Conservation (phyloP, 1,139 yeast species). For the Meyerozyma sp. region DNA sequence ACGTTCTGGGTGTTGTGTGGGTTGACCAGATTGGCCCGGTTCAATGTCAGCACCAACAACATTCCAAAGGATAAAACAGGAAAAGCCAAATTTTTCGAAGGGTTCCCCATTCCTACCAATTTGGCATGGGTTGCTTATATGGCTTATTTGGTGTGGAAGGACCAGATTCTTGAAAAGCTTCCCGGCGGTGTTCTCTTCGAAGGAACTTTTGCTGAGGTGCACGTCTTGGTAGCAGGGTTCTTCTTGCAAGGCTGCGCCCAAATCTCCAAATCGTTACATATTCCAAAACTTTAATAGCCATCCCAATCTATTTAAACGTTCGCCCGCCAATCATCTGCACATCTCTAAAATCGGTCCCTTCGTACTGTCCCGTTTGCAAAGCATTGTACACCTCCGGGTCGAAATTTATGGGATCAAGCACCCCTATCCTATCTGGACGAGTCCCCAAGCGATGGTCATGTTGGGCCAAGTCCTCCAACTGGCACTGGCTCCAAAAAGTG, state of each 20-base stretch:
- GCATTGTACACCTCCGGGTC: slow-evolving; percentile 18
- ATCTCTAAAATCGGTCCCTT: slow-evolving; percentile 19
- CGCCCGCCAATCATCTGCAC: slow-evolving; percentile 16
- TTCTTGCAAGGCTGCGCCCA: slow-evolving; percentile 82
- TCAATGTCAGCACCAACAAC: slow-evolving; percentile 88
- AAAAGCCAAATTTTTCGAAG: slow-evolving; percentile 83
- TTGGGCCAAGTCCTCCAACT: slow-evolving; percentile 24
- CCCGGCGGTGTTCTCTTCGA: slow-evolving; percentile 62
- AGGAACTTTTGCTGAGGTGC: slow-evolving; percentile 64
- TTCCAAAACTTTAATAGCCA: slow-evolving; percentile 67
- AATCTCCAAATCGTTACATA: slow-evolving; percentile 83
- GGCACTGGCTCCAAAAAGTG: slow-evolving; percentile 39
- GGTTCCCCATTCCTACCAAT: slow-evolving; percentile 91
- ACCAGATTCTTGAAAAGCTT: slow-evolving; percentile 41
- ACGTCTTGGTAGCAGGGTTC: slow-evolving; percentile 61
- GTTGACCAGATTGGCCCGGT: slow-evolving; percentile 86
- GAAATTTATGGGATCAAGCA: slow-evolving; percentile 38
- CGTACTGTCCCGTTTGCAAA: slow-evolving; percentile 22
- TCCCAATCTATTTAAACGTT: slow-evolving; percentile 7
- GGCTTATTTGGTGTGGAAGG: slow-evolving; percentile 58
- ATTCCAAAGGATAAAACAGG: slow-evolving; percentile 86
- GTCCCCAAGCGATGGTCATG: slow-evolving; percentile 25
- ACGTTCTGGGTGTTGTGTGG: slow-evolving; percentile 91
- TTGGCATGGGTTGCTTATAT: slow-evolving; percentile 66
- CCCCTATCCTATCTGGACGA: slow-evolving; percentile 25